These are phyloP conservation scores for Exophiala alcalophila DNA, from an alignment of 2,329 filamentous ascomycete genomes.

Conservation along the genomic window DNA sequence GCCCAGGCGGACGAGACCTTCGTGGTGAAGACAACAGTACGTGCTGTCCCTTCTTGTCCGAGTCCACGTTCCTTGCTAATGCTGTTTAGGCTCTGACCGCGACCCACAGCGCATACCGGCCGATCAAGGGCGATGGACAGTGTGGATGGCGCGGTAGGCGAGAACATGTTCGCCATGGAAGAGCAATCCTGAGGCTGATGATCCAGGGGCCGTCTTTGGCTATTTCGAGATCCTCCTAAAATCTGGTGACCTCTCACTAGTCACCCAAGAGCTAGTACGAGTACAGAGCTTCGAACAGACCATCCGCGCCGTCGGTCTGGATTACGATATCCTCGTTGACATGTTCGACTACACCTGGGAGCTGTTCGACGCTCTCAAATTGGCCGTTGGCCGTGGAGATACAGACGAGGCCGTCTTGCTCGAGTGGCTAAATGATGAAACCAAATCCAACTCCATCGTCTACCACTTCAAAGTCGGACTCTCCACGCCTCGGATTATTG, in stretches of 20 bases:
- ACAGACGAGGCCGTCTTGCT: conserved; percentile 59
- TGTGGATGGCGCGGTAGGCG: conserved; percentile 96
- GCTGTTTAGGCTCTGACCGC: conserved; percentile 66
- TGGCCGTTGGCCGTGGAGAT: conserved; percentile 55
- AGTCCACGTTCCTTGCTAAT: conserved; percentile 22
- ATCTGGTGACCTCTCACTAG: conserved; percentile 60
- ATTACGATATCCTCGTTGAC: conserved; percentile 71
- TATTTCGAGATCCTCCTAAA: conserved; percentile 86
- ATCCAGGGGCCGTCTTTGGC: conserved; percentile 78
- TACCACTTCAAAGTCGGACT: conserved; percentile 68
- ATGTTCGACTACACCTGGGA: conserved; percentile 73
- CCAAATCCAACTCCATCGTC: conserved; percentile 70
- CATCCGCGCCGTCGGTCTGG: conserved; percentile 66
- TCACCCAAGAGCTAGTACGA: conserved; percentile 69
- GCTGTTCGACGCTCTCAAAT: conserved; percentile 63
- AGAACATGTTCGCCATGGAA: conserved; percentile 10
- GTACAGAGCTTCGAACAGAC: conserved; percentile 69
- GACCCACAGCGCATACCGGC: conserved; percentile 83
- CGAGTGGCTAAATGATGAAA: conserved; percentile 70
- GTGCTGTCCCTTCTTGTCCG: conserved; percentile 8
- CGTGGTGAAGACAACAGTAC: conserved; percentile 80
- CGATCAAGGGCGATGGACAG: conserved; percentile 87
- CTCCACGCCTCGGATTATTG: conserved; percentile 22
- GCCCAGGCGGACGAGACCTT: conserved; percentile 82
- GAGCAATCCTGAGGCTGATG: conserved; percentile 12